Evolutionary conservation across 2,329 filamentous ascomycete species (phyloP).

Genomic region (Escovopsis sp.): DNA sequence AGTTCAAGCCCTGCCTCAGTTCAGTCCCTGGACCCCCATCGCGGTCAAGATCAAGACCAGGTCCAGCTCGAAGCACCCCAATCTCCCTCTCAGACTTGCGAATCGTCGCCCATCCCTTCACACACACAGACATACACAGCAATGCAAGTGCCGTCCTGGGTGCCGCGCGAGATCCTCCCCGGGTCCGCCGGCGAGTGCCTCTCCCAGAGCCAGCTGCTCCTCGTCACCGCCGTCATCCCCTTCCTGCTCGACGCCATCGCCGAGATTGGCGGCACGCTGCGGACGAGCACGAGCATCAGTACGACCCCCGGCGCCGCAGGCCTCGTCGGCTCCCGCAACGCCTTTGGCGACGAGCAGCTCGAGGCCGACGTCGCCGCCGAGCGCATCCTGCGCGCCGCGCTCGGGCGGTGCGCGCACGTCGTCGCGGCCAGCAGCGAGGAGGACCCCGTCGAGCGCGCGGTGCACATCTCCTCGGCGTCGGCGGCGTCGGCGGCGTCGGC

Average conservation of each 20-base stretch:
- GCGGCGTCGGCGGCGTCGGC: too few species aligned
- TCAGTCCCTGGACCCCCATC: too few species aligned
- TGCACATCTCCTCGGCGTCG: conserved; percentile 3
- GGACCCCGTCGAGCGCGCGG: conserved; percentile 35
- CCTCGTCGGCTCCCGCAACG: conserved; percentile 23
- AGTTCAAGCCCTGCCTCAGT: too few species aligned
- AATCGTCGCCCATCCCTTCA: too few species aligned
- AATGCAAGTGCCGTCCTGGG: not conserved
- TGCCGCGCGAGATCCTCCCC: not conserved
- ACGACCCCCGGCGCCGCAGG: conserved; percentile 24
- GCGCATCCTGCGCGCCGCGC: conserved; percentile 27
- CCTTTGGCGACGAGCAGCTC: conserved; percentile 42
- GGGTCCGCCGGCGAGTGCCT: not conserved
- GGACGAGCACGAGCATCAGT: conserved; percentile 29
- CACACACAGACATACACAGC: too few species aligned
- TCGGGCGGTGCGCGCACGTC: conserved; percentile 29
- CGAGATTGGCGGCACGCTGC: conserved; percentile 29
- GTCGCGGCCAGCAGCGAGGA: conserved; percentile 44
- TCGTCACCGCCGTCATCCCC: conserved; percentile 33
- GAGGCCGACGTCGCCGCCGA: conserved; percentile 21
- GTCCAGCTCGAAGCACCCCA: too few species aligned
- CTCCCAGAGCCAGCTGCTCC: conserved; percentile 12
- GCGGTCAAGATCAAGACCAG: too few species aligned
- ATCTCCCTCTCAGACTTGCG: too few species aligned
- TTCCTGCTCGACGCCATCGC: conserved; percentile 30